Base-by-base conservation (phyloP, 2,329 filamentous ascomycete genomes). In the Rhynchosporium agropyri region DNA sequence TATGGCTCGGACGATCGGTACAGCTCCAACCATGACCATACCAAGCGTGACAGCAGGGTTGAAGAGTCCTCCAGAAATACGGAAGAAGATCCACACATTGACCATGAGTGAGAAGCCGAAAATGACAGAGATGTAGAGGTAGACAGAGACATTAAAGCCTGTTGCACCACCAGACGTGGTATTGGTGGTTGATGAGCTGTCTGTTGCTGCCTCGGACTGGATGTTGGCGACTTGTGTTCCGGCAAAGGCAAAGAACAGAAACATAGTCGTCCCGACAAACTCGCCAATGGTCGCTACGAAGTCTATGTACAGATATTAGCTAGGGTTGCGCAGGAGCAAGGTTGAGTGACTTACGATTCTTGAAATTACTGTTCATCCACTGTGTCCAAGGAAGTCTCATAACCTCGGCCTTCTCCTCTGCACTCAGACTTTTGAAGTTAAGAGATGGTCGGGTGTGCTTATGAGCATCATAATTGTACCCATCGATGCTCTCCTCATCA, bases 81-180 rank as follows among this genome's bases (percentile, higher is more conserved):
- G 77, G 70, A 79, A 84, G 70, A 84, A 84, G 3, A 82, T 77
- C 82, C 82, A 84, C 2, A 80, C 80, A 67, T 83, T 84, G 64
- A 82, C 81, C 29, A 78, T 78, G 50, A 84, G 74, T 5, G 64
- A 71, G 60, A 70, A 74, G 12, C 74, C 75, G 48, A 76, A 76
- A 4, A 68, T 70, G 6, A 74, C 54, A 3, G 68, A 63, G 50
- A 69, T 69, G 65, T 76, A 79, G 8, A 78, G 71, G 42, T 76
- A 73, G 3, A 78, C 78, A 3, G 73, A 70, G 13, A 78, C 74
- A n/a, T 79, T 76, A 67, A 80, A 80, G 8, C 78, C 78, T 0
- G 79, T 79, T 1, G 74, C 70, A 10, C 74, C 78, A 59, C 77
- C 76, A 0, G 79, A 79, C 0, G 79, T 81, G 1, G 79, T 79